These are phyloP conservation scores for Solanum chacoense DNA, from an alignment of 305 asterid genomes.

Conservation along the genomic window DNA sequence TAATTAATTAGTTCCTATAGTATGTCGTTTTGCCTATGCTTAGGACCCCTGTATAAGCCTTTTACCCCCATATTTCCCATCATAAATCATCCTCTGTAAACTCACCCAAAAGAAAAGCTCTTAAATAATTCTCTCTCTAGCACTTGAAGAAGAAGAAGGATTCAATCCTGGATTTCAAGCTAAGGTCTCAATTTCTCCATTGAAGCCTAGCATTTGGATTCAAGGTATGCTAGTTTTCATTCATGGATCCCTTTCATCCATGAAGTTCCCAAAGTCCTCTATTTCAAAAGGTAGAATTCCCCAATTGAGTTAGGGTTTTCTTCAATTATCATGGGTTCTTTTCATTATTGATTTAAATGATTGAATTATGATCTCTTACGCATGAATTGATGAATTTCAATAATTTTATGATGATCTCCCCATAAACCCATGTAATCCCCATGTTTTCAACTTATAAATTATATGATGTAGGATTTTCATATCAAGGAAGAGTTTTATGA, in stretches of 20 bases:
- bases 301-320: background rate
- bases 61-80: background rate
- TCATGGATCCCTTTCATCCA: background rate
- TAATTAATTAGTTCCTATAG: background rate
- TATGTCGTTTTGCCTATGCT: background rate
- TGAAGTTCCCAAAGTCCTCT: background rate
- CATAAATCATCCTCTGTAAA: background rate
- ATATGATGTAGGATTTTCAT: background rate
- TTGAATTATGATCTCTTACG: background rate
- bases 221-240: background rate
- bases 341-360: background rate
- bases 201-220: background rate
- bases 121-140: background rate
- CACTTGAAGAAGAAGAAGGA: background rate
- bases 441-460: background rate
- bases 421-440: background rate
- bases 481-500: background rate
- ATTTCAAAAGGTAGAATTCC: background rate
- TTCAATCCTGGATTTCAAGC: background rate
- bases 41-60: background rate
- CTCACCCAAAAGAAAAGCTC: background rate
- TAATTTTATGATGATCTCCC: background rate
- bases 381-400: background rate
- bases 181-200: background rate
- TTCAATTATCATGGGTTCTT: background rate